Conservation (phyloP, 306 rosid species). For the Astragalus glycyphyllos region DNA sequence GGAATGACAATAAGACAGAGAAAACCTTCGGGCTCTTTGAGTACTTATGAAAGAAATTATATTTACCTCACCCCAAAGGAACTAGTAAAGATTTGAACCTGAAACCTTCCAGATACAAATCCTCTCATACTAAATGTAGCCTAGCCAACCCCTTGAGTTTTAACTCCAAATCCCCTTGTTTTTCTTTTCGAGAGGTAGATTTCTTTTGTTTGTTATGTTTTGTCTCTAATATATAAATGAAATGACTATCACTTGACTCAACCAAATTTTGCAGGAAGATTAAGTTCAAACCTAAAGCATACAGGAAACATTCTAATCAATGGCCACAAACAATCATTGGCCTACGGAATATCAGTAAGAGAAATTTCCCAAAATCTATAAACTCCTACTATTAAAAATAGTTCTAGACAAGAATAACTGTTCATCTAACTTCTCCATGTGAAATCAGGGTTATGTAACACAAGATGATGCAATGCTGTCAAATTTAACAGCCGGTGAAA, state of each 20-base stretch:
- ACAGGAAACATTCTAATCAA: constrained; percentile 67
- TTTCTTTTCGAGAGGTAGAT: background rate
- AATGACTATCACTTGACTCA: constrained; percentile 1
- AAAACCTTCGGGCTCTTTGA: no score
- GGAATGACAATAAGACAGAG: no score
- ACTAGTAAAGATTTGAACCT: no score
- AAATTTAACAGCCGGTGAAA: constrained; percentile 63
- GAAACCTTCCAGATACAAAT: no score
- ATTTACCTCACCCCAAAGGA: no score
- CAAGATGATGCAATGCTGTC: constrained; percentile 68
- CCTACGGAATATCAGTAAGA: constrained; percentile 74
- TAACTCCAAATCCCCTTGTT: no score
- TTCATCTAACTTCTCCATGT: background rate
- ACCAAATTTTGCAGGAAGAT: constrained; percentile 58
- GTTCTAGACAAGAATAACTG: background rate
- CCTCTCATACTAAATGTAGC: no score
- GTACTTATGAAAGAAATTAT: no score
- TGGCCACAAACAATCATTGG: constrained; percentile 60
- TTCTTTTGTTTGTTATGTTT: background rate
- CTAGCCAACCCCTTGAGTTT: no score
- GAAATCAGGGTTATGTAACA: constrained; percentile 66
- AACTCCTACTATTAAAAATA: background rate
- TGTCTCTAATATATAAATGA: background rate
- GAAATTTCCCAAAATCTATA: background rate
- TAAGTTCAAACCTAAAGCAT: constrained; percentile 54